phyloP scores from a whole-genome alignment of 164 flowering plant genomes.

The Hamamelis virginiana region DNA sequence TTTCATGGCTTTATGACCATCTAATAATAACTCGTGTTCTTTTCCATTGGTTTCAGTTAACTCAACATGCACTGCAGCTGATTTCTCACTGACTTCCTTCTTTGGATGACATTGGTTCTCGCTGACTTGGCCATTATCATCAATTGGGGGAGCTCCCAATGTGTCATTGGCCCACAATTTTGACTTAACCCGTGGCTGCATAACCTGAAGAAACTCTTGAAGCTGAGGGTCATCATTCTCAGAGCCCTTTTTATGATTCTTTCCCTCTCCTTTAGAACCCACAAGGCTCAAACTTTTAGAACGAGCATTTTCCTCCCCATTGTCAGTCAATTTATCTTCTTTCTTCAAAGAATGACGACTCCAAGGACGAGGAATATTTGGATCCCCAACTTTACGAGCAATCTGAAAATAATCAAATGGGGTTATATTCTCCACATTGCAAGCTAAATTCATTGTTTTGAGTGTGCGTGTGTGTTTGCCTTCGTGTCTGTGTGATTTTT shows the following conservation, averaged over 20 bases:
- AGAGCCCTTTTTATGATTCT: slow-evolving; percentile 26
- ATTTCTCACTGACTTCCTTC: slow-evolving; percentile 22
- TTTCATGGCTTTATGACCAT: slow-evolving; percentile 15
- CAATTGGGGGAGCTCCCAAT: slow-evolving; percentile 29
- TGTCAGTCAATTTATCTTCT: slow-evolving; percentile 30
- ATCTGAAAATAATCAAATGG: slow-evolving; percentile 33
- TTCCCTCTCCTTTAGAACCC: slow-evolving; percentile 29
- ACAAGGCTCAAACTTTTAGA: slow-evolving; percentile 19
- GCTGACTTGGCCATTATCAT: slow-evolving; percentile 18
- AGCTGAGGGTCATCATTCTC: slow-evolving; percentile 62
- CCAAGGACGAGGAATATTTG: slow-evolving; percentile 87
- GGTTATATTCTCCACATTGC: background rate
- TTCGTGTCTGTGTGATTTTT: too few relatives aligned
- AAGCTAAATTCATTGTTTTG: background rate
- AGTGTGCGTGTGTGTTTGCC: background rate
- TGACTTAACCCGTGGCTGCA: slow-evolving; percentile 74
- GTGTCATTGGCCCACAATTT: slow-evolving; percentile 95
- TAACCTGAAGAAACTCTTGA: slow-evolving; percentile 80
- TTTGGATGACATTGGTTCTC: slow-evolving; percentile 17
- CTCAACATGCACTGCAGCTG: slow-evolving; percentile 16
- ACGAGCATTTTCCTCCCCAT: slow-evolving; percentile 19
- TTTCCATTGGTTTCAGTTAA: slow-evolving; percentile 22
- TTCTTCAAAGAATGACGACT: slow-evolving; percentile 66
- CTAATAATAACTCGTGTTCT: slow-evolving; percentile 13
- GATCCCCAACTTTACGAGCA: slow-evolving; percentile 86